Evolutionary conservation across 805 yeast species (phyloP).

Genomic region (Kazachstania viticola): DNA sequence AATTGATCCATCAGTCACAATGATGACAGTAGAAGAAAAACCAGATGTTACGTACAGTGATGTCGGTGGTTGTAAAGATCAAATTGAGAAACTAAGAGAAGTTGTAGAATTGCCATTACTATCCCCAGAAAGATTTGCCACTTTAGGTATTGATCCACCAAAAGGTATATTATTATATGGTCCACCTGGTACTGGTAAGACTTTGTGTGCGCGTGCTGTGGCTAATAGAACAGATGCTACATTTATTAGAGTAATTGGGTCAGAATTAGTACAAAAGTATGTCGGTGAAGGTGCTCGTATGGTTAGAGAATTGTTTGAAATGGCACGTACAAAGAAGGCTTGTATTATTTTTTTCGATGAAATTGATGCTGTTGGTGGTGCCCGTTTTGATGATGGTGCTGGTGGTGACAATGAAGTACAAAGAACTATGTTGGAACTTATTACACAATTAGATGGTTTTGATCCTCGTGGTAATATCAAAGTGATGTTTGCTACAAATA

Average conservation of each 20-base stretch:
- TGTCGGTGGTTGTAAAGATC: slow-evolving; percentile 98
- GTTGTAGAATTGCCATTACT: slow-evolving; percentile 90
- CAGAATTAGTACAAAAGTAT: slow-evolving; percentile 94
- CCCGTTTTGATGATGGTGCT: slow-evolving; percentile 99
- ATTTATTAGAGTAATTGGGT: slow-evolving; percentile 94
- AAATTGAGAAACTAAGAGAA: slow-evolving; percentile 90
- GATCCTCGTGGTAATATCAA: slow-evolving; percentile 98
- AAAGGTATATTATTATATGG: slow-evolving; percentile 94
- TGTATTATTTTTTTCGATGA: slow-evolving; percentile 97
- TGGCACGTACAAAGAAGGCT: slow-evolving; percentile 98
- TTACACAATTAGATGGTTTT: slow-evolving; percentile 95
- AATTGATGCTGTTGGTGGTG: slow-evolving; percentile 98
- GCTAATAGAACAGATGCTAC: slow-evolving; percentile 99
- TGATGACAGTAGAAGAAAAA: slow-evolving; percentile 99
- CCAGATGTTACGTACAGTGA: slow-evolving; percentile 98
- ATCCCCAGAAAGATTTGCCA: slow-evolving; percentile 94
- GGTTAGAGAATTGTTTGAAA: slow-evolving; percentile 97
- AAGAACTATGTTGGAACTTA: slow-evolving; percentile 96
- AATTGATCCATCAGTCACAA: slow-evolving; percentile 94
- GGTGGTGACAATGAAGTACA: slow-evolving; percentile 99
- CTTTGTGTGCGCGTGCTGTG: slow-evolving; percentile 96
- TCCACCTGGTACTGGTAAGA: slow-evolving; percentile 98
- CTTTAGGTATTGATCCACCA: slow-evolving; percentile 96
- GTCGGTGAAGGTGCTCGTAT: slow-evolving; percentile 99
- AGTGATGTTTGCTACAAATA: slow-evolving; percentile 98